Base-by-base conservation (phyloP, 768 basidiomycete genomes). In the Termitomyces sp. region DNA sequence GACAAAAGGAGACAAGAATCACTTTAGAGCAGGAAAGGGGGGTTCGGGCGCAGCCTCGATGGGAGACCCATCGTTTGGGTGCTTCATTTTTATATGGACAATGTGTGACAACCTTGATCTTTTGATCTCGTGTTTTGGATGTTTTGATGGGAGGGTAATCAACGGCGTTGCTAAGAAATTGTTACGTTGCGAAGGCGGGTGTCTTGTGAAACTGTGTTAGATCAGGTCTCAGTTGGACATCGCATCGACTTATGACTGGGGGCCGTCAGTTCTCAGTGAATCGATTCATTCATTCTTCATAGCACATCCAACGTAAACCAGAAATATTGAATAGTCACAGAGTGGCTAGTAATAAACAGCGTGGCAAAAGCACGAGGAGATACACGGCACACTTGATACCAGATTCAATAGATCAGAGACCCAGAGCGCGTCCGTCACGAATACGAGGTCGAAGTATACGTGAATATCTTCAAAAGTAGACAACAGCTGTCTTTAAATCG, bases 21-120 rank as follows among this genome's bases (percentile, higher is more conserved):
- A 65, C 55, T 52, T 54, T 58, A 55, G 57, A 58, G 52, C 44
- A 63, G 58, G 57, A 58, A 62, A 4, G 26, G 65, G 67, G 64
- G 62, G 62, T 71, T 55, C 70, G 70, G 73, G 71, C 71, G 68
- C 74, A 74, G 73, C 72, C 72, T 71, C 70, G 69, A 71, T 67
- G 55, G 53, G 54, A 36, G 24, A 44, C 26, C 49, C 59, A 59
- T 59, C 49, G 44, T 20, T 48, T 35, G 18, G 36, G 24, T n/a
- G 41, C 40, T 16, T 28, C 30, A 22, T 51, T 59, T 30, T 50
- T 60, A 65, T 62, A 65, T 52, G 22, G 36, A 26, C 48, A 38
- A 46, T 59, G 38, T 54, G 54, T 55, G 61, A 54, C 60, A 55
- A 22, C 30, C 22, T 24, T 51, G 52, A 62, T 57, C 45, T 40